phyloP scores from a whole-genome alignment of 106 monocot species.

The Acanthochlamys bracteata region DNA sequence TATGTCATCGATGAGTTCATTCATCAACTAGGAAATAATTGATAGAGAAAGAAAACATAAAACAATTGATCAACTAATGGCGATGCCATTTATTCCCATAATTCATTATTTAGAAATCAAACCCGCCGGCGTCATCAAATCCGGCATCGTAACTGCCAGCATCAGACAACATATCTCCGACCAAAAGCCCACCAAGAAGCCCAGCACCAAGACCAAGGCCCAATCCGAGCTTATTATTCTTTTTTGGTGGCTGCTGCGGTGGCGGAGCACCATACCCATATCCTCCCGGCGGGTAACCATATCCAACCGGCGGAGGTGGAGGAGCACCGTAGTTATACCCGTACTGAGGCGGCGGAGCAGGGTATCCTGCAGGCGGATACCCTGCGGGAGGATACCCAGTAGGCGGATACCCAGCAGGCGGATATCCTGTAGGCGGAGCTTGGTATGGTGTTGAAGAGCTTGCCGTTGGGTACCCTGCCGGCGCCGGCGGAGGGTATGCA shows the following conservation, averaged over 20 bases:
- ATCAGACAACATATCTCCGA: conserved; percentile 42
- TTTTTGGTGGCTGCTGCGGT: conserved; percentile 4
- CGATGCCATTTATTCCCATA: no score
- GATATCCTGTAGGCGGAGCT: not conserved
- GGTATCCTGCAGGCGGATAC: not conserved
- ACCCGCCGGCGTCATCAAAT: conserved; percentile 7
- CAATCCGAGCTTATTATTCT: conserved; percentile 19
- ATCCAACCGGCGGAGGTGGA: conserved; percentile 11
- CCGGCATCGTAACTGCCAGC: conserved; percentile 11
- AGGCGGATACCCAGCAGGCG: conserved; percentile 3
- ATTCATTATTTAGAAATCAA: conserved; percentile 5
- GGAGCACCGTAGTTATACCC: conserved; percentile 20
- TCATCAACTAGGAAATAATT: no score
- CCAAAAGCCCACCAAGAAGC: conserved; percentile 35
- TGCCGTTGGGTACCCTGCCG: not conserved
- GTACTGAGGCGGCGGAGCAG: not conserved
- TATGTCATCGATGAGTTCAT: no score
- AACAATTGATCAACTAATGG: no score
- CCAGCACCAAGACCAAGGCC: conserved; percentile 43
- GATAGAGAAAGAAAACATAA: no score
- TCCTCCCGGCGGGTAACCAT: conserved; percentile 12
- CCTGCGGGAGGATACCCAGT: not conserved
- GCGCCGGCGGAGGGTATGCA: conserved; percentile 2
- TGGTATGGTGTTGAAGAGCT: conserved; percentile 22
- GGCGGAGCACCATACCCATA: conserved; percentile 5